These are phyloP conservation scores for Cladorrhinum sp. DNA, from an alignment of 2,329 filamentous ascomycete species.

Conservation along the genomic window DNA sequence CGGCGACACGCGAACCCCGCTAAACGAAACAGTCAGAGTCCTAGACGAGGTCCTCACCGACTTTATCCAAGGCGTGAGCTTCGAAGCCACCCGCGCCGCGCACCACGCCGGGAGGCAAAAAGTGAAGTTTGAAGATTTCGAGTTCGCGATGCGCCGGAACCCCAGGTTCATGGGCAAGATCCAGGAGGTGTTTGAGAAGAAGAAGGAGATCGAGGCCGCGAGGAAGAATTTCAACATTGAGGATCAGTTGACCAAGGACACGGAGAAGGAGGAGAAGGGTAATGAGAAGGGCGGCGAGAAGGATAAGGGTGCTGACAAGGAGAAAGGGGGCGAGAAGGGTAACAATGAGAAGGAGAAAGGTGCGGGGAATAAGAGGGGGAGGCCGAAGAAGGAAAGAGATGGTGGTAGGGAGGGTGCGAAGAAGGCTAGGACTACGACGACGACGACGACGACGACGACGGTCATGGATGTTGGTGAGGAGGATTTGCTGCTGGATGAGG, in stretches of 20 bases:
- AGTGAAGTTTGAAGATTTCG: constrained; percentile 97
- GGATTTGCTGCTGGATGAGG: constrained; percentile 45
- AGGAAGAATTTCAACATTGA: constrained; percentile 71
- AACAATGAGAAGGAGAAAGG: not conserved
- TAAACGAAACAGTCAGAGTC: constrained; percentile 78
- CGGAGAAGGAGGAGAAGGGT: constrained; percentile 32
- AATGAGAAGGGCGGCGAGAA: constrained; percentile 5
- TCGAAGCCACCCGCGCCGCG: constrained; percentile 81
- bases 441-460: too few species aligned
- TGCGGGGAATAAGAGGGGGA: constrained; percentile 6
- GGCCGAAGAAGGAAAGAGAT: not conserved
- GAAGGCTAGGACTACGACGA: too few species aligned
- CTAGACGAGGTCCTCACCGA: constrained; percentile 96
- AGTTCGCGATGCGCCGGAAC: constrained; percentile 86
- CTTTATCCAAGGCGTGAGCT: constrained; percentile 91
- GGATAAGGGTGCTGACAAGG: not conserved
- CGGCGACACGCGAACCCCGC: constrained; percentile 73
- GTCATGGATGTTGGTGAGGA: constrained; percentile 37
- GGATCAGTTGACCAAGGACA: constrained; percentile 57
- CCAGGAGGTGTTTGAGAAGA: constrained; percentile 83
- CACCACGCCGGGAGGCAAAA: constrained; percentile 88
- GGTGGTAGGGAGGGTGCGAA: not conserved
- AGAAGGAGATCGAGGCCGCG: constrained; percentile 79
- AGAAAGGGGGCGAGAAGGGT: not conserved
- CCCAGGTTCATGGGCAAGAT: constrained; percentile 83